Percentiles rank a stretch among this genome's conserved stretches.
These are phyloP conservation scores for Penicillium atrosanguineum DNA, from an alignment of 495 filamentous ascomycete species.

Conservation along the genomic window DNA sequence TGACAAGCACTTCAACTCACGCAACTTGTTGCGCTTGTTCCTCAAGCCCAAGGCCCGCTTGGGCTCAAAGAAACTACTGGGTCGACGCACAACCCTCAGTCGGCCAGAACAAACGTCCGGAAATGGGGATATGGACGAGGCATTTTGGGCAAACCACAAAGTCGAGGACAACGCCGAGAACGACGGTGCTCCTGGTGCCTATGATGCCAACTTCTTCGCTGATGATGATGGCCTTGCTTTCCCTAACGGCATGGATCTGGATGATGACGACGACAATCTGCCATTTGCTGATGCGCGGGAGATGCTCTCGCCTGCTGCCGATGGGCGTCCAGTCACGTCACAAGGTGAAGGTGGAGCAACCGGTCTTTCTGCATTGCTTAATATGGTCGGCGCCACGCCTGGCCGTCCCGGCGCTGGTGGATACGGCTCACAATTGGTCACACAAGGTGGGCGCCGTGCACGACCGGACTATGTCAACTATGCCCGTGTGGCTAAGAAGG, in stretches of 20 bases:
- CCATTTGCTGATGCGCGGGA: constrained; percentile 90
- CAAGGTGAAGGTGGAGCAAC: constrained; percentile 37
- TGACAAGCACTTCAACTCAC: constrained; percentile 97
- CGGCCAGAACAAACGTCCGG: constrained; percentile 54
- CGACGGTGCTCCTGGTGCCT: constrained; percentile 60
- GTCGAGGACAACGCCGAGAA: constrained; percentile 55
- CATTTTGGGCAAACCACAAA: constrained; percentile 85
- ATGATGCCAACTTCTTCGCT: constrained; percentile 97
- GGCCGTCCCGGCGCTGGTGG: constrained; percentile 49
- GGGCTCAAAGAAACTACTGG: constrained; percentile 51
- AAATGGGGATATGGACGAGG: constrained; percentile 78
- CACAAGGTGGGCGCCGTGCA: constrained; percentile 69
- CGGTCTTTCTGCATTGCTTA: constrained; percentile 40
- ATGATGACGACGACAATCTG: constrained; percentile 77
- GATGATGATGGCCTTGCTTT: constrained; percentile 90
- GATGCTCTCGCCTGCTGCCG: constrained; percentile 74
- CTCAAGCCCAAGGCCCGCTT: constrained; percentile 88
- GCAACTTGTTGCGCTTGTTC: constrained; percentile 83
- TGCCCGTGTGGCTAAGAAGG: constrained; percentile 94
- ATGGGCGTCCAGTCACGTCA: constrained; percentile 34
- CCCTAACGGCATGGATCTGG: constrained; percentile 58
- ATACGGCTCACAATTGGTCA: constrained; percentile 93
- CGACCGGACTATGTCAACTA: constrained; percentile 96
- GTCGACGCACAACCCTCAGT: constrained; percentile 36
- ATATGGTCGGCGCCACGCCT: constrained; percentile 46